Base-by-base conservation (phyloP, 768 basidiomycete species). In the Mycena leptocephala region DNA sequence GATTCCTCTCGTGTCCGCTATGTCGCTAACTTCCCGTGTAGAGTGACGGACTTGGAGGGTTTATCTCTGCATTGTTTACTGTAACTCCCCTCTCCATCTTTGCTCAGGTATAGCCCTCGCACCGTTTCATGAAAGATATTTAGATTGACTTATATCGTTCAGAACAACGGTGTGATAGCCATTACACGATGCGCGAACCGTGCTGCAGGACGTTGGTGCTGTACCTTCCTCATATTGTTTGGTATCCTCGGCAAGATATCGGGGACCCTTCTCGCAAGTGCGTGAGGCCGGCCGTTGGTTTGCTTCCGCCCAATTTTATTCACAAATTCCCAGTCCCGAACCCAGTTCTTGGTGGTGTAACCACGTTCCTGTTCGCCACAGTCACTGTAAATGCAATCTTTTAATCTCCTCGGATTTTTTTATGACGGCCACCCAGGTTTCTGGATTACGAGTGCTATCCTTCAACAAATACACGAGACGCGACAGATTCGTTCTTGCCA, bases 181-280 rank as follows among this genome's bases (percentile, higher is more conserved):
- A 91, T 97, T 74, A 96, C 96, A 0, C 93, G 95, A 0, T 96
- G 96, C 78, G 96, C 96, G 7, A 96, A 94, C 82, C 90, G 94
- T 35, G 86, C 88, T 5, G 95, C 96, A 0, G 96, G 95, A 18
- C 90, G 93, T 24, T 94, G 93, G 90, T 96, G 95, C 79, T 95
- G 95, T 80, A 82, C 82, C 74, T 95, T 96, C 88, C 90, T 96
- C 80, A 93, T 96, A 79, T 83, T 96, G 20, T 95, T 95, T 75
- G 96, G 95, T 13, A 84, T 95, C 58, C 86, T 97, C 5, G 95
- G 95, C 53, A 97, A 96, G 83, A 61, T 74, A 53, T 93, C 95
- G 3, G 95, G 95, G 0, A 91, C 96, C 53, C 95, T 97, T 85
- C 90, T 97, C 22, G 92, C 95, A 1, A 96, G 55, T 58, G 32